A percentile compares a stretch with the other conserved stretches of the same genome.
These are phyloP conservation scores for Grosmannia clavigera DNA, from an alignment of 2,329 filamentous ascomycete genomes.

Conservation along the genomic window DNA sequence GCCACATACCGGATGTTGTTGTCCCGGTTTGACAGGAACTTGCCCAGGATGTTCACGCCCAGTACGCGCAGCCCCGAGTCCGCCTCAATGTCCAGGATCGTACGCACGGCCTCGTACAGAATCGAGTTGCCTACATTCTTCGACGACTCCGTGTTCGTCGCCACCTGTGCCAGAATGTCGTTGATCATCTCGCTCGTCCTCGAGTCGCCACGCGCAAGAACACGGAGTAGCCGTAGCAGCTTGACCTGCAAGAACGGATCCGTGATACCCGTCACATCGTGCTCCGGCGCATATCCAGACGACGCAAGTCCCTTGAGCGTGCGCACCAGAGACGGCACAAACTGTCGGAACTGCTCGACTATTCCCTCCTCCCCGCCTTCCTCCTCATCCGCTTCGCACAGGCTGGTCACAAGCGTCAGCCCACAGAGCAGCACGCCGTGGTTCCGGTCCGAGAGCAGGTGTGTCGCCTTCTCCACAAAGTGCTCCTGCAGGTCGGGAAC, in stretches of 20 bases:
- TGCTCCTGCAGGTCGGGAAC: conserved; percentile 96
- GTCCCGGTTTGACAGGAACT: conserved; percentile 90
- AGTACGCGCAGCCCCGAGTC: conserved; percentile 89
- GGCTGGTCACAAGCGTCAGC: conserved; percentile 75
- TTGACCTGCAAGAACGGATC: conserved; percentile 98
- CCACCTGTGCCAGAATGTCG: conserved; percentile 93
- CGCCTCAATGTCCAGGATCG: conserved; percentile 94
- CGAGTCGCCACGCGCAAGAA: conserved; percentile 74
- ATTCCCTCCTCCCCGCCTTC: conserved; percentile 71
- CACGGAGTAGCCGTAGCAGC: conserved; percentile 73
- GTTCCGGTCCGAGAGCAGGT: conserved; percentile 82
- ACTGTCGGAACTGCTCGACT: conserved; percentile 78
- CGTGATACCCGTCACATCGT: conserved; percentile 95
- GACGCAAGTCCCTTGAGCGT: conserved; percentile 86
- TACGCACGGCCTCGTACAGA: conserved; percentile 90
- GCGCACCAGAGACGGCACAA: conserved; percentile 76
- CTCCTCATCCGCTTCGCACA: conserved; percentile 93
- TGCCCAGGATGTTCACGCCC: conserved; percentile 95
- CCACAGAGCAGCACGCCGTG: conserved; percentile 92
- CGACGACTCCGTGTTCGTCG: conserved; percentile 92
- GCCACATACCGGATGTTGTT: conserved; percentile 99
- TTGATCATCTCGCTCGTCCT: conserved; percentile 95
- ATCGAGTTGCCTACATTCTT: conserved; percentile 99
- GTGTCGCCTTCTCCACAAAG: conserved; percentile 86
- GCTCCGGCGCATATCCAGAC: conserved; percentile 92